Evolutionary conservation across 2,329 filamentous ascomycete genomes (phyloP).

Genomic region (Cercospora beticola): DNA sequence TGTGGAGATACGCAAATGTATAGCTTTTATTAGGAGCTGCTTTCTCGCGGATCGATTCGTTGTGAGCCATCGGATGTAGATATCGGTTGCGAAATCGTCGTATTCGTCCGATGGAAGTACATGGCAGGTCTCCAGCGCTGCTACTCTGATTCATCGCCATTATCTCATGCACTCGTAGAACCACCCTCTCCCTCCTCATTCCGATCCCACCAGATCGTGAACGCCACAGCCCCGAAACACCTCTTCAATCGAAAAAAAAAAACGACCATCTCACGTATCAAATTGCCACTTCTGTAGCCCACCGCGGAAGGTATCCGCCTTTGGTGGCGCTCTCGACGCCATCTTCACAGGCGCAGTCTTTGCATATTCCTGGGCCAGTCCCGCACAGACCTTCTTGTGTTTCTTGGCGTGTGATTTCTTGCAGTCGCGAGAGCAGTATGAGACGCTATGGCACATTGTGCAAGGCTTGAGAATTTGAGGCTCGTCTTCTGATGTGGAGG

Average conservation of each 20-base stretch:
- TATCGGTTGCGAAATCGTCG: background rate
- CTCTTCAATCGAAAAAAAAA: too few species aligned
- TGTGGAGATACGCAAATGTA: background rate
- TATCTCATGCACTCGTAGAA: background rate
- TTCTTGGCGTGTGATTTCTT: constrained; percentile 42
- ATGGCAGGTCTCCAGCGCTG: background rate
- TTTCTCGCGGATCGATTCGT: background rate
- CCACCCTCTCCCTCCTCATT: background rate
- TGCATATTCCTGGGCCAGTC: constrained; percentile 41
- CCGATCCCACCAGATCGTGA: background rate
- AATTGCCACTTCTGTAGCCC: constrained; percentile 46
- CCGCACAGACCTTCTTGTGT: constrained; percentile 44
- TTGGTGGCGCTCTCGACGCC: constrained; percentile 38
- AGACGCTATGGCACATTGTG: constrained; percentile 41
- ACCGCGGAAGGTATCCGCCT: constrained; percentile 35
- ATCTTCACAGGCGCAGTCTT: constrained; percentile 43
- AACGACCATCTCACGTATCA: constrained; percentile 30
- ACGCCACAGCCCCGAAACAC: background rate
- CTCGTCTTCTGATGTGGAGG: constrained; percentile 16
- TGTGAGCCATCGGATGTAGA: background rate
- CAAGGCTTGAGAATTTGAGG: constrained; percentile 38
- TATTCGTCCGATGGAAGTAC: background rate
- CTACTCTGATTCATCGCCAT: background rate
- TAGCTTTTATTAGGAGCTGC: rapidly evolving
- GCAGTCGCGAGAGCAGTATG: constrained; percentile 44